These are phyloP conservation scores for Zygnema circumcarinatum DNA, from an alignment of 139 green algal species.

Conservation along the genomic window DNA sequence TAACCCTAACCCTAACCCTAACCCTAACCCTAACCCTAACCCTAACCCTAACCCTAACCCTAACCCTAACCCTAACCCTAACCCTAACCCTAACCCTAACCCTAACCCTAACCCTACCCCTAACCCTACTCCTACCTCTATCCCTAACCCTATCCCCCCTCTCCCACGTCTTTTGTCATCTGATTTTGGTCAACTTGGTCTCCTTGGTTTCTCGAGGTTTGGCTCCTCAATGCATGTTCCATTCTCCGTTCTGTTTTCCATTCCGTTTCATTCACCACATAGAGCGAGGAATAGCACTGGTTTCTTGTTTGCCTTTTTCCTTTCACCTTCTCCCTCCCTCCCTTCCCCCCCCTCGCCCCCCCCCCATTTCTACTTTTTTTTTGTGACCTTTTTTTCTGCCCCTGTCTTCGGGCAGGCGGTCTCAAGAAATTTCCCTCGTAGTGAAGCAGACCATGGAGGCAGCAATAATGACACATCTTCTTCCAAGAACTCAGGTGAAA, in stretches of 20 bases:
- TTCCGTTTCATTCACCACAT: neutral
- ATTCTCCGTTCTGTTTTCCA: slow-evolving; percentile 2
- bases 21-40: too few species aligned
- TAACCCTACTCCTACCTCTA: too few species aligned
- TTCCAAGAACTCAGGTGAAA: slow-evolving; percentile 71
- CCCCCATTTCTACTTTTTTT: neutral
- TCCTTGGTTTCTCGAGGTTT: too few species aligned
- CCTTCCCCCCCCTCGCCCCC: neutral
- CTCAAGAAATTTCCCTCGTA: slow-evolving; percentile 75
- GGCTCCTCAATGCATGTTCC: too few species aligned
- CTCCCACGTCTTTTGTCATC: too few species aligned
- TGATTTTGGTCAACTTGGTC: too few species aligned
- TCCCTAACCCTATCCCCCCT: too few species aligned
- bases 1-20: too few species aligned
- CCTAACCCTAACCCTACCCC: too few species aligned
- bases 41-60: too few species aligned
- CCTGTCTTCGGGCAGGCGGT: slow-evolving; percentile 63
- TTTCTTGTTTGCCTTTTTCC: neutral
- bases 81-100: too few species aligned
- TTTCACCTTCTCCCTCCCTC: neutral
- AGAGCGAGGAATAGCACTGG: neutral
- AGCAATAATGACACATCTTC: slow-evolving; percentile 81
- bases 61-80: too few species aligned
- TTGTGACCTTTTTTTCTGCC: neutral
- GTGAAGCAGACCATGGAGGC: slow-evolving; percentile 85